phyloP scores from a whole-genome alignment of 805 yeast species.

The Wickerhamomyces alni region DNA sequence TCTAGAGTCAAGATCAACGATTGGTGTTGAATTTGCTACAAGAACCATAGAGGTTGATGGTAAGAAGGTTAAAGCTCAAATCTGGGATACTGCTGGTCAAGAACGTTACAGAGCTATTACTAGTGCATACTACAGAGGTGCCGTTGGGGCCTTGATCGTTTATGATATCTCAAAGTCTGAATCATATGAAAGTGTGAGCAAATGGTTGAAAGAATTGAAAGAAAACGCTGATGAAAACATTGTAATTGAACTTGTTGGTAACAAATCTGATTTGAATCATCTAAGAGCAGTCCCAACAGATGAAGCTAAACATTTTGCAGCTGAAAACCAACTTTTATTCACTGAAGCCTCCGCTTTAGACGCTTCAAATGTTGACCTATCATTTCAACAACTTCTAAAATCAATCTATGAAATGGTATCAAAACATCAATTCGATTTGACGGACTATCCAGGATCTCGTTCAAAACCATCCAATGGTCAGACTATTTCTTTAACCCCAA shows the following conservation, averaged over 20 bases:
- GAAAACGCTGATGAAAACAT: slow-evolving; percentile 93
- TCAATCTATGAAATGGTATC: slow-evolving; percentile 93
- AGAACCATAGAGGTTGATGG: slow-evolving; percentile 87
- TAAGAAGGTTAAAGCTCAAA: slow-evolving; percentile 80
- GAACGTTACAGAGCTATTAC: slow-evolving; percentile 98
- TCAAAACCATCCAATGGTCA: slow-evolving; percentile 77
- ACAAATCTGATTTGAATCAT: slow-evolving; percentile 86
- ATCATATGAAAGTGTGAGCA: slow-evolving; percentile 76
- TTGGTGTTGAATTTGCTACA: slow-evolving; percentile 98
- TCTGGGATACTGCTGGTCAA: slow-evolving; percentile 99
- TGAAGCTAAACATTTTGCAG: slow-evolving; percentile 91
- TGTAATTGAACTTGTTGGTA: slow-evolving; percentile 90
- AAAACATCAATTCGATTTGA: slow-evolving; percentile 86
- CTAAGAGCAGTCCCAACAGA: slow-evolving; percentile 96
- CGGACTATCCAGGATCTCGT: slow-evolving; percentile 56
- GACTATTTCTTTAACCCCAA: slow-evolving; percentile 87
- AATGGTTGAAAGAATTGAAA: slow-evolving; percentile 87
- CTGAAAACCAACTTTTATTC: slow-evolving; percentile 85
- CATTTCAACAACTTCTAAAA: slow-evolving; percentile 88
- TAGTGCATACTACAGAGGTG: slow-evolving; percentile 95
- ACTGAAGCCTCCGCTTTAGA: slow-evolving; percentile 95
- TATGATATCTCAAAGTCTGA: slow-evolving; percentile 92
- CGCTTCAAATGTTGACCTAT: slow-evolving; percentile 89
- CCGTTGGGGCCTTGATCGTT: slow-evolving; percentile 94
- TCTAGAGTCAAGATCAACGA: slow-evolving; percentile 88